Conservation (phyloP, 441 rosid genomes). For the Omphalea diandra region DNA sequence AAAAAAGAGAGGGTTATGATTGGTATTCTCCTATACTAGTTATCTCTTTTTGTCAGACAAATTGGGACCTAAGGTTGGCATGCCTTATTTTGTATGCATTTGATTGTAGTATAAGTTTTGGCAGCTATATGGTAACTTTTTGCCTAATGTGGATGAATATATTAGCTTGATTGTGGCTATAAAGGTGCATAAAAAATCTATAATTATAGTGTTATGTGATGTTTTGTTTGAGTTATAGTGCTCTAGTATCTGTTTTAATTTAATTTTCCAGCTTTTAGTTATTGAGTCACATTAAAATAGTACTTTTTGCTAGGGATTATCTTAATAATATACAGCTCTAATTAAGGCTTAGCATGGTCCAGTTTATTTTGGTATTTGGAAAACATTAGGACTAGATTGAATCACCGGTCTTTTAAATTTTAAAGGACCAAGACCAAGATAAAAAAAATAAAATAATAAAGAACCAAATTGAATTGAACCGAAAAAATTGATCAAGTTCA, state of each 20-base stretch:
- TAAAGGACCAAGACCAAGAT: too few relatives aligned
- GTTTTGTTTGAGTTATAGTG: neutral
- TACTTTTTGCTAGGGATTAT: neutral
- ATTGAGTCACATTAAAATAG: neutral
- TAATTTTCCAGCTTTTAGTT: neutral
- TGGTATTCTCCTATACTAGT: neutral
- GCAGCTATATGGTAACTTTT: slow-evolving; percentile 85
- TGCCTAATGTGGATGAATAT: slow-evolving; percentile 80
- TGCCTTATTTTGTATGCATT: slow-evolving; percentile 84
- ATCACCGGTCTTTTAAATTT: too few relatives aligned
- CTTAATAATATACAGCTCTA: neutral
- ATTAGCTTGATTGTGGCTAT: slow-evolving; percentile 88
- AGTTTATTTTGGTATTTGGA: too few relatives aligned
- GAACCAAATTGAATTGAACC: too few relatives aligned
- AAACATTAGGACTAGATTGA: too few relatives aligned
- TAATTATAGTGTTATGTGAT: neutral
- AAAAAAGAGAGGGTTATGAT: neutral
- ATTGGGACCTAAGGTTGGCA: slow-evolving; percentile 95
- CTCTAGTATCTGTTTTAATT: neutral
- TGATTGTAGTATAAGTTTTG: slow-evolving; percentile 77
- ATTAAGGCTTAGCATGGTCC: neutral
- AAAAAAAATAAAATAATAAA: too few relatives aligned
- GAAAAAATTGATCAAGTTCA: too few relatives aligned
- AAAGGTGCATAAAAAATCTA: slow-evolving; percentile 45
- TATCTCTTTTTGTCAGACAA: slow-evolving; percentile 53